These are phyloP conservation scores for Phytophthora tentaculata DNA, from an alignment of 352 stramenopile species.

Conservation along the genomic window DNA sequence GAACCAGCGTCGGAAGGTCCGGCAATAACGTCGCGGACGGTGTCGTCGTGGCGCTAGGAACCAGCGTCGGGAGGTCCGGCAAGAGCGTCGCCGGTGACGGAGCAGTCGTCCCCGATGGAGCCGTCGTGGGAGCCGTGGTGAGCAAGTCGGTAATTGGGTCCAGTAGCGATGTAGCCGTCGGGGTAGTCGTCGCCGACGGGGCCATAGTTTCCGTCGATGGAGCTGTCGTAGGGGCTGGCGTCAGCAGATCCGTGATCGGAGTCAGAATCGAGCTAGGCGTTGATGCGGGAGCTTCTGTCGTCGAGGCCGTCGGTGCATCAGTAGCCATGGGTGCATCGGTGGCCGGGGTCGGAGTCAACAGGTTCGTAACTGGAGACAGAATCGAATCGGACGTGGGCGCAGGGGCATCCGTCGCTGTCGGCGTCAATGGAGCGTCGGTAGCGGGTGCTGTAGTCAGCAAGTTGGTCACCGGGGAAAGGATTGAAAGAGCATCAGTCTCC, in stretches of 20 bases:
- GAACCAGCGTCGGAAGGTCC: conserved; percentile 9
- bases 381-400: not conserved
- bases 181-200: conserved; percentile 23
- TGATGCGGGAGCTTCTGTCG: not conserved
- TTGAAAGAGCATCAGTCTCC: conserved; percentile 8
- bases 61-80: conserved; percentile 21
- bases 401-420: conserved; percentile 7
- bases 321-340: not conserved
- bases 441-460: conserved; percentile 6
- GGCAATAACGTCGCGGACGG: conserved; percentile 17
- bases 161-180: conserved; percentile 9
- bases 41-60: conserved; percentile 1
- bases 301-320: conserved; percentile 1
- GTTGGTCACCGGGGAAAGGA: conserved; percentile 7
- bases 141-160: conserved; percentile 18
- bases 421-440: not conserved
- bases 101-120: conserved; percentile 1
- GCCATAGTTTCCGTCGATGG: too few species aligned
- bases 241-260: conserved; percentile 15
- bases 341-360: not conserved
- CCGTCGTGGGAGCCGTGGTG: conserved; percentile 9
- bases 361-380: conserved; percentile 1
- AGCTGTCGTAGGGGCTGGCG: conserved; percentile 9
- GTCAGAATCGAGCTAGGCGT: conserved; percentile 2
- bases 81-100: conserved; percentile 17